A percentile compares a stretch with the other conserved stretches of the same genome.
These are phyloP conservation scores for Calonectria pauciramosa DNA, from an alignment of 2,329 filamentous ascomycete species.

Conservation along the genomic window DNA sequence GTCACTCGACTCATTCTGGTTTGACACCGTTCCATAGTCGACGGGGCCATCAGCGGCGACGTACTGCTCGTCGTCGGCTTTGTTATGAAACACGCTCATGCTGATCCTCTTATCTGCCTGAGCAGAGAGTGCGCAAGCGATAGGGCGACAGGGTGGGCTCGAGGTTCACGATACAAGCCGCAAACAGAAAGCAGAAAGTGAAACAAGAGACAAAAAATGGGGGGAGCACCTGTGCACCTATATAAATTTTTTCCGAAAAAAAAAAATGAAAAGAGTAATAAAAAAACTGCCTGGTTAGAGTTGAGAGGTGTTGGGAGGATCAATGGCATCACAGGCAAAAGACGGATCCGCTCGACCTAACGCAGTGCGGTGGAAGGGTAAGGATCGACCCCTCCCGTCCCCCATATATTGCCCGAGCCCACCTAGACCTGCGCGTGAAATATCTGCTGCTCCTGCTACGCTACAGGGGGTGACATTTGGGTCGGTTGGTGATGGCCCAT, in stretches of 20 bases:
- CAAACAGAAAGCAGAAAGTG: background rate
- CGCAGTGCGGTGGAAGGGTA: conserved; percentile 38
- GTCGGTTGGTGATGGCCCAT: background rate
- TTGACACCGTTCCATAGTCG: conserved; percentile 37
- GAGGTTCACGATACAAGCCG: background rate
- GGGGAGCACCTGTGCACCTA: background rate
- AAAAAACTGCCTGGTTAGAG: conserved; percentile 34
- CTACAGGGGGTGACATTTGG: background rate
- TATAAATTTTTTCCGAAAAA: background rate
- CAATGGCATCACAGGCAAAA: conserved; percentile 43
- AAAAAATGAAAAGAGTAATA: conserved; percentile 15
- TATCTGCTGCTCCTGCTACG: background rate
- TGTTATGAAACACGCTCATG: conserved; percentile 30
- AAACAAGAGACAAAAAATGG: background rate
- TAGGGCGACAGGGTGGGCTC: background rate
- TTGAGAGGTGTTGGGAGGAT: conserved; percentile 32
- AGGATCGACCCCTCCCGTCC: conserved; percentile 36
- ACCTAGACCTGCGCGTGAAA: background rate
- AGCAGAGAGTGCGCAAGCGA: conserved; percentile 6
- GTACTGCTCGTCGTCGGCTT: conserved; percentile 35
- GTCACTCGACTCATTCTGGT: conserved; percentile 38
- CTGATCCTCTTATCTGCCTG: conserved; percentile 20
- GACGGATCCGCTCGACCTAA: conserved; percentile 40
- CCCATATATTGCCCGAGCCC: conserved; percentile 28
- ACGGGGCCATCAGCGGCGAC: conserved; percentile 36